phyloP scores from a whole-genome alignment of 345 rosid species.

The Pistacia integerrima region DNA sequence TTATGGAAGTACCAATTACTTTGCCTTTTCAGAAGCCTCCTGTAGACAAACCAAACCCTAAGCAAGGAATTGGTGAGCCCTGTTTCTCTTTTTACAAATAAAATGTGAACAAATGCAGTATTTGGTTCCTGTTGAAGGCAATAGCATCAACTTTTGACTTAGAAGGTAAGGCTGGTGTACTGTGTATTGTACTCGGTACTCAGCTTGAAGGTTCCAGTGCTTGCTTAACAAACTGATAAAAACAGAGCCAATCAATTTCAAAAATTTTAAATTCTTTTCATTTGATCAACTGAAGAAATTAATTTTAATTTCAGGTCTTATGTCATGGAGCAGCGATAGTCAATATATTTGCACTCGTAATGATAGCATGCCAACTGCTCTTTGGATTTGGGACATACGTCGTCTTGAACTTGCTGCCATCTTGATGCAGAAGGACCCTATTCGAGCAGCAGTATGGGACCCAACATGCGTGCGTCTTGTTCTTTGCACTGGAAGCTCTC shows the following conservation, averaged over 20 bases:
- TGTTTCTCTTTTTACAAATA: constrained; percentile 18
- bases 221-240: constrained; percentile 6
- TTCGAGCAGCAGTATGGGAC: constrained; percentile 87
- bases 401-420: constrained; percentile 87
- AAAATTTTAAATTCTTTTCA: neutral
- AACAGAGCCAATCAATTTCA: neutral
- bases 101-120: neutral
- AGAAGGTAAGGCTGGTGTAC: neutral
- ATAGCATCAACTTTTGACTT: neutral
- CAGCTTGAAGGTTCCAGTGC: neutral
- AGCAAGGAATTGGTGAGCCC: constrained; percentile 90
- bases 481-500: constrained; percentile 87
- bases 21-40: constrained; percentile 87
- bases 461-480: constrained; percentile 81
- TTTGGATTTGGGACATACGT: constrained; percentile 95
- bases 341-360: constrained; percentile 81
- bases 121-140: neutral
- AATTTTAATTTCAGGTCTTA: constrained; percentile 54
- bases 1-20: constrained; percentile 70
- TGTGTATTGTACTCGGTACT: constrained; percentile 1
- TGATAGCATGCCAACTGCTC: constrained; percentile 85
- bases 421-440: constrained; percentile 88
- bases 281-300: neutral
- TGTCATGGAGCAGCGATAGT: constrained; percentile 96
- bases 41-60: constrained; percentile 90